Conservation (phyloP, 805 yeast genomes). For the Danielia oregonensis region DNA sequence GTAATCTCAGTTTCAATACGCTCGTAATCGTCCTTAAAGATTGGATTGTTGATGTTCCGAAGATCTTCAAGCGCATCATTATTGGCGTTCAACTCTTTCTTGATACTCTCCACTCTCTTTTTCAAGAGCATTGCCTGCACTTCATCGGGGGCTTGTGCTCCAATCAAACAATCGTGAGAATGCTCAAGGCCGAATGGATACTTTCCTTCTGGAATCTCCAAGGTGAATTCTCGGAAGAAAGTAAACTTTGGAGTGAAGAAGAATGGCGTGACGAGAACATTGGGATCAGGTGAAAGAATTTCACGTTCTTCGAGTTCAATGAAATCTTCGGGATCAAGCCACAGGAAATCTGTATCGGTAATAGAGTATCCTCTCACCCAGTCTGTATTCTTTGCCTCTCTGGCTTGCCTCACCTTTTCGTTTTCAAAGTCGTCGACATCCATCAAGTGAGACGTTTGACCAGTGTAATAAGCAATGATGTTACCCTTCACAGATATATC, state of each 20-base stretch:
- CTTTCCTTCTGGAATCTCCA: constrained; percentile 37
- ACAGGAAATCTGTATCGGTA: constrained; percentile 35
- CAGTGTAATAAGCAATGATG: constrained; percentile 13
- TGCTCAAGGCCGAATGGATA: constrained; percentile 60
- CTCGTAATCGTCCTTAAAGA: constrained; percentile 6
- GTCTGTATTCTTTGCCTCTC: background rate
- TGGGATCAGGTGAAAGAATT: constrained; percentile 37
- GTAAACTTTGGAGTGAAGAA: constrained; percentile 55
- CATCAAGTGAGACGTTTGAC: constrained; percentile 7
- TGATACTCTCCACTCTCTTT: constrained; percentile 13
- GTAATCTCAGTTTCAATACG: constrained; percentile 7
- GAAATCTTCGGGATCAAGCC: constrained; percentile 79
- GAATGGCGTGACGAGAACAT: constrained; percentile 44
- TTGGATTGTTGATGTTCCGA: constrained; percentile 1
- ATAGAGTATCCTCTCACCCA: constrained; percentile 3
- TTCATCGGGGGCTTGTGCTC: constrained; percentile 48
- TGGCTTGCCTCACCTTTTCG: constrained; percentile 4
- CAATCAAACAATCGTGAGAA: constrained; percentile 66
- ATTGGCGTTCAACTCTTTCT: constrained; percentile 10
- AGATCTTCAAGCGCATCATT: constrained; percentile 14
- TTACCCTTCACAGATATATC: constrained; percentile 43
- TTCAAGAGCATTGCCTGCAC: constrained; percentile 47
- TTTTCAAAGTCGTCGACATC: constrained; percentile 10
- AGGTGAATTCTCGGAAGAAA: constrained; percentile 51
- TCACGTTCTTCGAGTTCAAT: constrained; percentile 59